Evolutionary conservation across 2,329 filamentous ascomycete genomes (phyloP).

Genomic region (Raffaelea arxii): DNA sequence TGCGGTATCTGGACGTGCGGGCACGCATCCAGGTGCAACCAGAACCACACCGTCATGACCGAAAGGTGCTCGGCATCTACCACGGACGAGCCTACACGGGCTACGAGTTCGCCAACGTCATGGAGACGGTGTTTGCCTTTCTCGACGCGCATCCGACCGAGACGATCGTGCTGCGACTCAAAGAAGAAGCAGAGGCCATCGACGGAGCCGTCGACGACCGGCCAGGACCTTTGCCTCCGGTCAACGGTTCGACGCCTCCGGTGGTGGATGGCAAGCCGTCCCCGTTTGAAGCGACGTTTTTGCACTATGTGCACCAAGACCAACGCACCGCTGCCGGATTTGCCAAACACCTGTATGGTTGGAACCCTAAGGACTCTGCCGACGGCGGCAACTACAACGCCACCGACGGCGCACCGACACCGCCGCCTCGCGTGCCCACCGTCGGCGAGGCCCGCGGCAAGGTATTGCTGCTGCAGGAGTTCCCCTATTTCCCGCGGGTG

Average conservation of each 20-base stretch:
- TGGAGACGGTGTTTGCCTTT: constrained; percentile 34
- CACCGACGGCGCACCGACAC: constrained; percentile 16
- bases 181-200: constrained; percentile 33
- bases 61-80: constrained; percentile 31
- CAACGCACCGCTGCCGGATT: constrained; percentile 25
- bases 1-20: constrained; percentile 41
- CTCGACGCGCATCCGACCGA: constrained; percentile 34
- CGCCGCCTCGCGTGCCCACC: constrained; percentile 24
- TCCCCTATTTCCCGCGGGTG: constrained; percentile 21
- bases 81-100: constrained; percentile 36
- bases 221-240: constrained; percentile 1
- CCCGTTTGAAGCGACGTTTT: constrained; percentile 36
- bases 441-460: constrained; percentile 35
- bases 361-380: background rate
- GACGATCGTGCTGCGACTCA: constrained; percentile 39
- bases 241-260: background rate
- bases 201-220: constrained; percentile 8
- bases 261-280: background rate
- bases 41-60: background rate
- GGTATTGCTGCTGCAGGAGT: constrained; percentile 39
- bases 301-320: constrained; percentile 26
- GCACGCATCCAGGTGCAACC: constrained; percentile 23
- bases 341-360: constrained; percentile 23
- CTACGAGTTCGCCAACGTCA: constrained; percentile 31
- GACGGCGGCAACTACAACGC: background rate